These are phyloP conservation scores for Globisporangium paroecandrum DNA, from an alignment of 352 stramenopile species.

Conservation along the genomic window DNA sequence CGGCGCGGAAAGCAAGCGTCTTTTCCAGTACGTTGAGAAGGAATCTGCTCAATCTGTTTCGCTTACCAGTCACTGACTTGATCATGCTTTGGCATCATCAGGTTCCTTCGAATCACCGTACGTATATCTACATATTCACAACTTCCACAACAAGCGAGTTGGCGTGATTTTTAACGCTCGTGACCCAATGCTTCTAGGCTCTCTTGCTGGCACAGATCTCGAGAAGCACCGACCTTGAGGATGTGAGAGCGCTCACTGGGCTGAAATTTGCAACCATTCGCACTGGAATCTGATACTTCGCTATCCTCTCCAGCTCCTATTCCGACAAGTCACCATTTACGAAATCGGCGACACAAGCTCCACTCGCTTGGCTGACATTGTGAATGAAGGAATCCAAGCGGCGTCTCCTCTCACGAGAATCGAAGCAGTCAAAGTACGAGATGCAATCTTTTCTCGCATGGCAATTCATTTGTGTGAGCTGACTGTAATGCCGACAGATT, in stretches of 20 bases:
- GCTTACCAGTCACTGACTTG: neutral
- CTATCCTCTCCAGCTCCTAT: neutral
- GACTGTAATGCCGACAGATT: neutral
- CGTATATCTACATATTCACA: neutral
- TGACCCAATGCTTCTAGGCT: neutral
- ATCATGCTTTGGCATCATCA: neutral
- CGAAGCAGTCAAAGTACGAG: neutral
- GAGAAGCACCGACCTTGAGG: neutral
- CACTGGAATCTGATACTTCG: neutral
- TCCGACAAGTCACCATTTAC: neutral
- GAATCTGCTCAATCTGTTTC: neutral
- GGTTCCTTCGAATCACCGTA: neutral
- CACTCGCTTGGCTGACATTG: neutral
- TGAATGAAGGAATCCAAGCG: neutral
- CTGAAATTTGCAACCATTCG: neutral
- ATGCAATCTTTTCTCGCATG: neutral
- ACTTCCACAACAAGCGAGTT: neutral
- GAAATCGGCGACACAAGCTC: neutral
- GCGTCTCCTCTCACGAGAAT: neutral
- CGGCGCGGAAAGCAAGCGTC: neutral
- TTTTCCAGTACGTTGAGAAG: neutral
- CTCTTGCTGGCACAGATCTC: neutral
- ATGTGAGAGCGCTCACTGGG: neutral
- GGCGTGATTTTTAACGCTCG: neutral
- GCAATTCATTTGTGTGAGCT: neutral